These are phyloP conservation scores for Emergomyces pasteurianus DNA, from an alignment of 2,329 filamentous ascomycete genomes.

Conservation along the genomic window DNA sequence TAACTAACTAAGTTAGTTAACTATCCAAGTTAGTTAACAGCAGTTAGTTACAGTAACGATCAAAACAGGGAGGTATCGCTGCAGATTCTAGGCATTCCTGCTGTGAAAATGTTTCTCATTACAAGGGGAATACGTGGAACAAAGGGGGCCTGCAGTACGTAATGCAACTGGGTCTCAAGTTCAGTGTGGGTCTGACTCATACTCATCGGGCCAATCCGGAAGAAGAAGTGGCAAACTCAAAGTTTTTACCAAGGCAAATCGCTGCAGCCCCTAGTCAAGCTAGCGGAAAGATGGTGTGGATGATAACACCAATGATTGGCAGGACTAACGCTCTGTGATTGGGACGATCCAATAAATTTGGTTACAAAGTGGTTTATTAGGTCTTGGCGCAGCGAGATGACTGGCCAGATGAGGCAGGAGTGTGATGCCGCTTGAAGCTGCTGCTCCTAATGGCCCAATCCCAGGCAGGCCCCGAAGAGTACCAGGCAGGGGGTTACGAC, in stretches of 20 bases:
- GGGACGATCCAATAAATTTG: not conserved
- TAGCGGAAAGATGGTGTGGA: not conserved
- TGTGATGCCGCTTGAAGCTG: slow-evolving; percentile 5
- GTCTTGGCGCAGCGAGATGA: not conserved
- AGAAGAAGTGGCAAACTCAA: slow-evolving; percentile 5
- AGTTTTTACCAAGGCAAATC: no score
- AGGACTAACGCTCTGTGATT: slow-evolving; percentile 2
- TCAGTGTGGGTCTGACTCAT: slow-evolving; percentile 4
- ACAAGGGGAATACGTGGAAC: slow-evolving; percentile 1
- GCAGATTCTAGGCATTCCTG: not conserved
- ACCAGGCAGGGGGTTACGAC: not conserved
- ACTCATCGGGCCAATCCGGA: not conserved
- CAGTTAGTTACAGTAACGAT: no score
- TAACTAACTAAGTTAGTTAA: no score
- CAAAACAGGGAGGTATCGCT: not conserved
- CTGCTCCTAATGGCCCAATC: not conserved
- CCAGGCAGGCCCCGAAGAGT: not conserved
- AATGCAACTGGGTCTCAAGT: not conserved
- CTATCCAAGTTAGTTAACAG: no score
- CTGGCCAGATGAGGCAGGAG: not conserved
- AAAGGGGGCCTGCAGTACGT: not conserved
- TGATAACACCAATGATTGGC: slow-evolving; percentile 7
- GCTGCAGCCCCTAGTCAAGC: not conserved
- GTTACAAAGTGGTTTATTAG: not conserved
- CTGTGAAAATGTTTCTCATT: not conserved